Percentiles rank a stretch among this genome's conserved stretches.
Conservation (phyloP, 2,329 filamentous ascomycete species). For the Neonectria magnoliae region DNA sequence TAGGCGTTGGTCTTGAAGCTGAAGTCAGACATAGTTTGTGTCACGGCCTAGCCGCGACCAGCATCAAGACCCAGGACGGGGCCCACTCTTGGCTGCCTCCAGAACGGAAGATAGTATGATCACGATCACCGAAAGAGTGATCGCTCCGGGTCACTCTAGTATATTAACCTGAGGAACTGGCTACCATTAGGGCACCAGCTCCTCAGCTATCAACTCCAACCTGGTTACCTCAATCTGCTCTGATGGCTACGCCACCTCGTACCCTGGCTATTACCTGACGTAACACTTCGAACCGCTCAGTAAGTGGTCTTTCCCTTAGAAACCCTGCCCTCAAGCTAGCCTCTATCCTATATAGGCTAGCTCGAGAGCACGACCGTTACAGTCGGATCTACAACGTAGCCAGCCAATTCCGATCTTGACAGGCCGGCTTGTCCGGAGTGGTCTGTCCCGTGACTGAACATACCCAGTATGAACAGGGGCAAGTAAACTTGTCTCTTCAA, state of each 20-base stretch:
- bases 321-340: not conserved
- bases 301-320: not conserved
- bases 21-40: not conserved
- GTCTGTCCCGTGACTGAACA: not conserved
- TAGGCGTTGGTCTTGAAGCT: not conserved
- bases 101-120: not conserved
- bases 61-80: not conserved
- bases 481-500: not conserved
- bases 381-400: not conserved
- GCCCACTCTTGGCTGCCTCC: not conserved
- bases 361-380: not conserved
- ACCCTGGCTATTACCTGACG: not conserved
- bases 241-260: not conserved
- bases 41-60: not conserved
- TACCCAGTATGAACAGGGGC: not conserved
- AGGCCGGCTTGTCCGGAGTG: not conserved
- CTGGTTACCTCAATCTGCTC: not conserved
- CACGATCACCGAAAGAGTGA: not conserved
- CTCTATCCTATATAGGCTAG: not conserved
- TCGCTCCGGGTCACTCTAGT: not conserved
- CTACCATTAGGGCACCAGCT: not conserved
- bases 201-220: not conserved
- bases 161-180: not conserved
- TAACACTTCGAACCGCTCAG: not conserved
- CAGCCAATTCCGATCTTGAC: not conserved